Evolutionary conservation across 2,329 filamentous ascomycete species (phyloP).

Genomic region (Paraconiothyrium sp.): DNA sequence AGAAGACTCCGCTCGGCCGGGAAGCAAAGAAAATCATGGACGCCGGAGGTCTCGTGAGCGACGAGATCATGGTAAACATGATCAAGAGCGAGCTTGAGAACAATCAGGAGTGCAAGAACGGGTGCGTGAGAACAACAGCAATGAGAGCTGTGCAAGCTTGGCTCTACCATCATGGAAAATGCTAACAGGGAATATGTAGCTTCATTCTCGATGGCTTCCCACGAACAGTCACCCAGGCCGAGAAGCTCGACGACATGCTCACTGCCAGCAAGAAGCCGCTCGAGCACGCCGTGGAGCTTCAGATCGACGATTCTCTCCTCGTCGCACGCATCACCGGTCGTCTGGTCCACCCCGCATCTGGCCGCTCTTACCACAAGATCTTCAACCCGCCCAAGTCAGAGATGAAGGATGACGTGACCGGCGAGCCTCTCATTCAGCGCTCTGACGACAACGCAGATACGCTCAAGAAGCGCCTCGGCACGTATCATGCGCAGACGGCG

Average conservation of each 20-base stretch:
- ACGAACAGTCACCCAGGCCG: constrained; percentile 92
- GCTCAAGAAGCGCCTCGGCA: constrained; percentile 90
- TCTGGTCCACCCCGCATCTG: constrained; percentile 93
- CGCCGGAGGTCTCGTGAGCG: constrained; percentile 93
- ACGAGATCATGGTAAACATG: constrained; percentile 99
- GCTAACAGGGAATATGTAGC: constrained; percentile 57
- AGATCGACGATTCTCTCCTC: constrained; percentile 94
- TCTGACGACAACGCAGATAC: constrained; percentile 97
- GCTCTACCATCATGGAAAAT: background rate
- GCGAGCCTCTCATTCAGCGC: constrained; percentile 94
- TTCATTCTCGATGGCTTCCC: constrained; percentile 99
- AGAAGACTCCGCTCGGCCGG: constrained; percentile 92
- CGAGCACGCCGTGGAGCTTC: constrained; percentile 93
- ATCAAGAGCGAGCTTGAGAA: constrained; percentile 96
- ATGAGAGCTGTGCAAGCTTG: background rate
- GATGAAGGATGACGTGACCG: constrained; percentile 97
- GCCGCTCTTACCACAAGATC: constrained; percentile 96
- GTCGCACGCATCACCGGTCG: constrained; percentile 97
- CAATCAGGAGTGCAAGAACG: constrained; percentile 96
- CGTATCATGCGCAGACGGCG: constrained; percentile 92
- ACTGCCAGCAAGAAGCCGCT: constrained; percentile 79
- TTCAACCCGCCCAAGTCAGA: constrained; percentile 96
- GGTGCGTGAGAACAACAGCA: constrained; percentile 63
- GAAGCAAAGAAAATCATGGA: constrained; percentile 99
- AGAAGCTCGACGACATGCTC: constrained; percentile 95